Evolutionary conservation across 768 basidiomycete species (phyloP), one percentile per base, ranked within the genome.

Genomic region (Tylopilus felleus): DNA sequence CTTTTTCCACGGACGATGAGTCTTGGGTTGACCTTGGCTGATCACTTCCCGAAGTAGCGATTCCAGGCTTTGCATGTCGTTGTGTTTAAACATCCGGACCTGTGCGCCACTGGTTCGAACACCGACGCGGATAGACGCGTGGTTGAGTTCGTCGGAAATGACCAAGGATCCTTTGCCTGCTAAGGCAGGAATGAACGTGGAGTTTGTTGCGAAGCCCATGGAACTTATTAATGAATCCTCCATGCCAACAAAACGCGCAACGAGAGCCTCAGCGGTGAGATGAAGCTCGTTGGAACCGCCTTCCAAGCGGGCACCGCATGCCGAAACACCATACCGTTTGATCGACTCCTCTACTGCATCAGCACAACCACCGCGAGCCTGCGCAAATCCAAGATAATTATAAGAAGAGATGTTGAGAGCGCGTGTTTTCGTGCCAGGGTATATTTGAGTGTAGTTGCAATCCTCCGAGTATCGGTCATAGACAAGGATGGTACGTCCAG

Each of bases 1-100:
- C 77, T 96, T 98, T 77, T 96, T 97, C 97, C 97, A 98, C 13
- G 96, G 96, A n/a, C 97, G 74, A 65, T 98, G 97, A 0, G 94
- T 97, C 74, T 94, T 88, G 5, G 96, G 94, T 68, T 98, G 96
- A 16, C 97, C 97, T 71, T 99, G 97, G 63, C 89, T 92, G 73
- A 99, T 95, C 23, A 84, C 86, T 71, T 99, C 97, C 40, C 85
- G 79, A 65, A 99, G 74, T 13, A 98, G 65, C 7, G 74, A 68
- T 71, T 98, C 96, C 51, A 99, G 74, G 46, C 77, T 83, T 38
- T 76, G 70, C 88, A 98, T 90, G 70, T 98, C 84, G 66, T 99
- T 98, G 69, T 99, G 97, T 79, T 95, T 96, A 85, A 91, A 99
- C 81, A 86, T 88, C 45, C 94, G 78, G 7, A 98, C 87, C 58